A percentile compares a stretch with the other conserved stretches of the same genome.
These are phyloP conservation scores for Penicillium pulvis DNA, from an alignment of 495 filamentous ascomycete species.

Conservation along the genomic window DNA sequence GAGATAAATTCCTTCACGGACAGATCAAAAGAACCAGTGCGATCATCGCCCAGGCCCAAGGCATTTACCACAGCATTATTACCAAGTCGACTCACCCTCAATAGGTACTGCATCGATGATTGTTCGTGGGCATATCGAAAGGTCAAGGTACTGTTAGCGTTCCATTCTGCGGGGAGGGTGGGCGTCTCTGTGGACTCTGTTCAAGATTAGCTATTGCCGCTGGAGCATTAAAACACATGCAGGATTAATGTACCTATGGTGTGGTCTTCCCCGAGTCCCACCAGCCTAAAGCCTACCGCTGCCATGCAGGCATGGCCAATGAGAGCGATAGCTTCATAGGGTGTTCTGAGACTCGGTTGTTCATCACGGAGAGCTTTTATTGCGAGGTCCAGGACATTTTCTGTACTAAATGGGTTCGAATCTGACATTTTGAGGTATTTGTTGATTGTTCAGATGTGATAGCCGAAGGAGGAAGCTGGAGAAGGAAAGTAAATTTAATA, in stretches of 20 bases:
- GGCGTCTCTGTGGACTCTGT: constrained; percentile 53
- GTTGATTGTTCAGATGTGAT: background rate
- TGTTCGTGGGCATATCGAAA: constrained; percentile 92
- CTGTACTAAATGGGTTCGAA: constrained; percentile 21
- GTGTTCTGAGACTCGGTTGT: constrained; percentile 62
- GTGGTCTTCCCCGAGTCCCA: constrained; percentile 82
- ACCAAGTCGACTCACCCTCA: constrained; percentile 81
- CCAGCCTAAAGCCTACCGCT: constrained; percentile 76
- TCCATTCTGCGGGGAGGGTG: constrained; percentile 79
- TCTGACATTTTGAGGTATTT: constrained; percentile 26
- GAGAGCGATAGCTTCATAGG: constrained; percentile 84
- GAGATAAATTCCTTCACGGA: constrained; percentile 76
- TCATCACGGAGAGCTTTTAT: constrained; percentile 32
- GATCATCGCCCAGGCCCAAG: constrained; percentile 76
- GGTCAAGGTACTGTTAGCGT: constrained; percentile 64
- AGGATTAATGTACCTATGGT: constrained; percentile 53
- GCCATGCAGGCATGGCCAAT: constrained; percentile 83
- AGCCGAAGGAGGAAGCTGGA: background rate
- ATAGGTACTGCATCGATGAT: constrained; percentile 79
- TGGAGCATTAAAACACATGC: background rate
- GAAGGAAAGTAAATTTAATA: background rate
- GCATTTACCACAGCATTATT: constrained; percentile 81
- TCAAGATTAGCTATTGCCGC: constrained; percentile 9
- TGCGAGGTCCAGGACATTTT: constrained; percentile 39
- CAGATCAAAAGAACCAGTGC: constrained; percentile 76